Evolutionary conservation across 768 basidiomycete species (phyloP), one percentile per base, ranked within the genome.

Genomic region (Lactarius tabidus): DNA sequence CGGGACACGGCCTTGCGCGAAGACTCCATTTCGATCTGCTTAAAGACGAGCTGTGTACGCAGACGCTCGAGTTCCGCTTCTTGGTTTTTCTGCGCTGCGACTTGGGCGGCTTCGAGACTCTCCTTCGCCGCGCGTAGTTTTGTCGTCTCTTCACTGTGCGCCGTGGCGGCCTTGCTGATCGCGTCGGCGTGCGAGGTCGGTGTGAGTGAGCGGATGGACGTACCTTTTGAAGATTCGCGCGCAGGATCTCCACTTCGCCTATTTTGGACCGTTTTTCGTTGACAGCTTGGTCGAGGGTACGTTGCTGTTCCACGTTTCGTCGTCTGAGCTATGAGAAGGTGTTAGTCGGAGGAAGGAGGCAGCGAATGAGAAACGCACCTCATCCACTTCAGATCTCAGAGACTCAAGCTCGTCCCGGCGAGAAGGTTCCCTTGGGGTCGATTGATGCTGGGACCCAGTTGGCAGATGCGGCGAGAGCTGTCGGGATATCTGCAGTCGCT

Each of bases 161-260:
- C 39, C 10, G 56, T 33, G 26, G 51, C 29, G 23, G 48, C 45
- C 67, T 51, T 66, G 20, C 26, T 18, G n/a, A 35, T 45, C 23
- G 8, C 35, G 10, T 62, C 20, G 14, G 12, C 31, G 31, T 4
- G 9, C 20, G 6, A 23, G 28, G 38, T 36, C 31, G 45, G 5
- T 4, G 38, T 6, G 38, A 2, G 18, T 0, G 29, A n/a, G 41
- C 20, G 41, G 4, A 14, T 9, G 3, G 6, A 33, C 41, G 15
- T 45, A 70, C 69, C 67, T 65, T 70, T 10, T 70, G 58, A 26
- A 68, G 41, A 53, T 60, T 65, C 18, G 62, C 51, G 5, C 69
- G 69, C 33, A 70, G 43, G 23, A 70, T 65, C 41, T 62, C 69
- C 20, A 67, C 64, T 52, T 70, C 69, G 26, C 69, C 69, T 5